A percentile compares a stretch with the other conserved stretches of the same genome.
These are phyloP conservation scores for Magnolia kwangsiensis DNA, from an alignment of 164 flowering plant species.

Conservation along the genomic window DNA sequence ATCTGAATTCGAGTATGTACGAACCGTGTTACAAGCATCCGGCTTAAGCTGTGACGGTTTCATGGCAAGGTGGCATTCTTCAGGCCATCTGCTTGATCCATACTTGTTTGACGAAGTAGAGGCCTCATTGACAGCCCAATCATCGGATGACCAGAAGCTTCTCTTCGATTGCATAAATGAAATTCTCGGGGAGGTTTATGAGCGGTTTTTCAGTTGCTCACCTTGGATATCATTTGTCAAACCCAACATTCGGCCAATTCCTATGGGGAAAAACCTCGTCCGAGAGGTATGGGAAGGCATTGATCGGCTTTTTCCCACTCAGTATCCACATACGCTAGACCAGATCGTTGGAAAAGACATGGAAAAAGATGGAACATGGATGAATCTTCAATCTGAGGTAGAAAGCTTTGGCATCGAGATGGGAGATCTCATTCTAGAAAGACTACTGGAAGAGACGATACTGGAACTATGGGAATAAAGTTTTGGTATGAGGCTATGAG, in stretches of 20 bases:
- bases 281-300: constrained; percentile 59
- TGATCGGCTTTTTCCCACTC: constrained; percentile 42
- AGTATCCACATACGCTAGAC: constrained; percentile 48
- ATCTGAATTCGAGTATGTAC: constrained; percentile 49
- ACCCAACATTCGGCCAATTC: constrained; percentile 40
- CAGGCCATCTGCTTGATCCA: constrained; percentile 53
- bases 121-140: constrained; percentile 33
- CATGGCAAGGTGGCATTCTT: constrained; percentile 33
- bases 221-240: constrained; percentile 46
- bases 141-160: constrained; percentile 42
- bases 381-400: constrained; percentile 49
- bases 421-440: constrained; percentile 52
- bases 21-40: constrained; percentile 52
- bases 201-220: constrained; percentile 36
- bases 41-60: constrained; percentile 54
- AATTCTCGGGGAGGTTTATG: constrained; percentile 55
- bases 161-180: constrained; percentile 77
- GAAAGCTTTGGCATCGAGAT: constrained; percentile 51
- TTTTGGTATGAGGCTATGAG: background rate
- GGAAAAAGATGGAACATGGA: constrained; percentile 55
- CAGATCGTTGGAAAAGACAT: constrained; percentile 64
- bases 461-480: constrained; percentile 25
- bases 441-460: constrained; percentile 57
- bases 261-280: constrained; percentile 36
- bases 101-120: constrained; percentile 52